Conservation (phyloP, 768 basidiomycete genomes). For the Sarcomyxa edulis region DNA sequence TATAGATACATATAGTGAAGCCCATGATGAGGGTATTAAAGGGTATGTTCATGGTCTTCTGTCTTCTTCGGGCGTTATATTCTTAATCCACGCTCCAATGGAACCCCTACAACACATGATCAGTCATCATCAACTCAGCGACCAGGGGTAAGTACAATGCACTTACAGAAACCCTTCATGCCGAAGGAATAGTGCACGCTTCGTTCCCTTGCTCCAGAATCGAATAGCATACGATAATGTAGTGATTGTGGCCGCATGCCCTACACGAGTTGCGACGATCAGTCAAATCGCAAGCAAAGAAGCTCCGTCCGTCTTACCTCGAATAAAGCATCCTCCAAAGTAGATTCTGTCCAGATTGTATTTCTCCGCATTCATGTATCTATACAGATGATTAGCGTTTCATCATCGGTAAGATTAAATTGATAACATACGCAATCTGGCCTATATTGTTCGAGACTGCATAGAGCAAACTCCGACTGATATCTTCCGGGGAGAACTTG, state of each 20-base stretch:
- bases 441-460: constrained; percentile 99
- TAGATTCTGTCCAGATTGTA: constrained; percentile 95
- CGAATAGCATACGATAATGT: constrained; percentile 98
- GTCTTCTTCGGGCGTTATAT: constrained; percentile 61
- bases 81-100: constrained; percentile 98
- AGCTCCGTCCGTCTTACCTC: too few relatives aligned
- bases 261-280: constrained; percentile 33
- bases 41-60: not conserved
- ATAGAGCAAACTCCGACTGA: constrained; percentile 90
- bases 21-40: too few relatives aligned
- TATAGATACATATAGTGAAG: too few relatives aligned
- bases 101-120: constrained; percentile 63
- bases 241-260: constrained; percentile 94
- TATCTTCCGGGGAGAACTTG: constrained; percentile 85
- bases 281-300: constrained; percentile 4
- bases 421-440: constrained; percentile 92
- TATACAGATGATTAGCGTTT: constrained; percentile 24
- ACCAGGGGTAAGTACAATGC: constrained; percentile 8
- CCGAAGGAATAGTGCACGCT: constrained; percentile 91
- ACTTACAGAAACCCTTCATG: constrained; percentile 97
- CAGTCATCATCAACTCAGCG: constrained; percentile 4
- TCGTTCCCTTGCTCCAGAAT: constrained; percentile 98
- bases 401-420: not conserved
- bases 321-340: constrained; percentile 98
- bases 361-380: constrained; percentile 99